These are phyloP conservation scores for Apiospora phragmitis DNA, from an alignment of 2,329 filamentous ascomycete genomes.

Conservation along the genomic window DNA sequence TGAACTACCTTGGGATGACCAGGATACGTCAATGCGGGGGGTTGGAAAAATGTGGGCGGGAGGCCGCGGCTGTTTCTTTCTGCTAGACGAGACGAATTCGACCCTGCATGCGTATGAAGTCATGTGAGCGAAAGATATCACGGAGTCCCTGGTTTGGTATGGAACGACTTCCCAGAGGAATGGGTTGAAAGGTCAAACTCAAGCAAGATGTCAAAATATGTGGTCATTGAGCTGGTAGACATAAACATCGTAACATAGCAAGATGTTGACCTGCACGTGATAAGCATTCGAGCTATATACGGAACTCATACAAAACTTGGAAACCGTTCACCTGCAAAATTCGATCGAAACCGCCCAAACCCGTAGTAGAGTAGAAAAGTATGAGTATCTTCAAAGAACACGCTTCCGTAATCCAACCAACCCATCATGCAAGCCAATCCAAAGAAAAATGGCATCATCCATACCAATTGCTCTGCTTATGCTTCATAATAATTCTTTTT, in stretches of 20 bases:
- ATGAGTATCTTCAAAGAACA: neutral
- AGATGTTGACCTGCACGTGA: neutral
- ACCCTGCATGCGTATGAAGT: conserved; percentile 49
- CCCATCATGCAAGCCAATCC: neutral
- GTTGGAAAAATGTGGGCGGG: too few relatives aligned
- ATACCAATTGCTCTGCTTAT: conserved; percentile 8
- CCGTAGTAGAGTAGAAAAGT: neutral
- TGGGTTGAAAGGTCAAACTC: neutral
- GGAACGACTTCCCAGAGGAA: too few relatives aligned
- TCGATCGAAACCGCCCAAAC: neutral
- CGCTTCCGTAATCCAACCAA: neutral
- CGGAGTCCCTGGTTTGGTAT: too few relatives aligned
- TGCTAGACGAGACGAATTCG: conserved; percentile 47
- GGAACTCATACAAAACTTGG: neutral
- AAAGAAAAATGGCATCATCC: neutral
- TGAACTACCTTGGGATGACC: conserved; percentile 43
- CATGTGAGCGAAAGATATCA: neutral
- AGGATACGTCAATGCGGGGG: too few relatives aligned
- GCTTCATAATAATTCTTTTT: neutral
- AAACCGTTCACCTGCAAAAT: neutral
- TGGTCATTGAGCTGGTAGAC: neutral
- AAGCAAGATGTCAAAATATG: neutral
- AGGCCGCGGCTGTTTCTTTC: conserved; percentile 46
- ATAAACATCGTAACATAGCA: neutral
- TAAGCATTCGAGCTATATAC: neutral